Conservation (phyloP, 352 stramenopile genomes). For the Pythium phragmitis region DNA sequence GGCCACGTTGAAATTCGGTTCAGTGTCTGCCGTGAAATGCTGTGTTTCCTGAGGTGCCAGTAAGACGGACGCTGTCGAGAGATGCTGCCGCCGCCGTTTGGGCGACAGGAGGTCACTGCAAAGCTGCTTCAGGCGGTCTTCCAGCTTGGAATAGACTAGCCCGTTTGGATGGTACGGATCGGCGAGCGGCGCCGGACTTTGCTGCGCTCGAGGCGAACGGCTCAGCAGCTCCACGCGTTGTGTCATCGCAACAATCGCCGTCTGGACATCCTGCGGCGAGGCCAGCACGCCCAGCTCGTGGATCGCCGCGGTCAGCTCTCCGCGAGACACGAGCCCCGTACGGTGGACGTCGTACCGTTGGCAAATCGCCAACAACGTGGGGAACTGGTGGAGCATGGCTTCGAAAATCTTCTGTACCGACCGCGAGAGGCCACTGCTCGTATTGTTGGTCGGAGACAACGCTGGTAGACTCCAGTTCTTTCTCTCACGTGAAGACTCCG, state of each 20-base stretch:
- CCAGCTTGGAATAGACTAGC: slow-evolving; percentile 49
- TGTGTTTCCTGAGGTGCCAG: slow-evolving; percentile 54
- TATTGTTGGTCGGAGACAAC: slow-evolving; percentile 20
- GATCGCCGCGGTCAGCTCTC: slow-evolving; percentile 50
- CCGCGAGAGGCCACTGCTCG: slow-evolving; percentile 21
- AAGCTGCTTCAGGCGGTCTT: slow-evolving; percentile 42
- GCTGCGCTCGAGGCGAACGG: background rate
- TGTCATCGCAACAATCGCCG: slow-evolving; percentile 47
- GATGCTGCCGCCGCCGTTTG: slow-evolving; percentile 62
- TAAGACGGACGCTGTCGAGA: slow-evolving; percentile 68
- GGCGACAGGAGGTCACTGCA: slow-evolving; percentile 70
- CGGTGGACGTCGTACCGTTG: slow-evolving; percentile 42
- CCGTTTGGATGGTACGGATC: slow-evolving; percentile 26
- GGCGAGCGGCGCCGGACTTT: background rate
- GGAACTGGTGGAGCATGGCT: slow-evolving; percentile 52
- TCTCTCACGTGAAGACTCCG: background rate
- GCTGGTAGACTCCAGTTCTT: slow-evolving; percentile 32
- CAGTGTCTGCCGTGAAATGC: slow-evolving; percentile 26
- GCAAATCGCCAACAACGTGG: slow-evolving; percentile 45
- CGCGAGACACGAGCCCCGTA: slow-evolving; percentile 41
- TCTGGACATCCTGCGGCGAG: slow-evolving; percentile 53
- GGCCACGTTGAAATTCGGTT: slow-evolving; percentile 40
- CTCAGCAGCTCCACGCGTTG: slow-evolving; percentile 23
- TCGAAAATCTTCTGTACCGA: slow-evolving; percentile 77
- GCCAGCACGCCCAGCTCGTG: slow-evolving; percentile 64